Conservation (phyloP, 495 filamentous ascomycete species). For the Daldinia caldariorum region DNA sequence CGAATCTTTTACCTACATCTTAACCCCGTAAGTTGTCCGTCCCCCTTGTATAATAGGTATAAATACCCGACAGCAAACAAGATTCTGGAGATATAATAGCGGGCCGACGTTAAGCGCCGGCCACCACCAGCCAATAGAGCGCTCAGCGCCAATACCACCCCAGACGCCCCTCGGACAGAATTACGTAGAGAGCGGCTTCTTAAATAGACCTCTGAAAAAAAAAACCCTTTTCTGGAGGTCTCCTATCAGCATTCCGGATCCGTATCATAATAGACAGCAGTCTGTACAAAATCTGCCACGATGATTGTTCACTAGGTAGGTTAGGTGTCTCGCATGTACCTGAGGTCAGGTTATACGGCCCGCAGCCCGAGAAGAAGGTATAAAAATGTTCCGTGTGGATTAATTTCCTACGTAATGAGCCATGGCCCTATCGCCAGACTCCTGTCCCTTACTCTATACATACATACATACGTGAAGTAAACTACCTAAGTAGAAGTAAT, state of each 20-base stretch:
- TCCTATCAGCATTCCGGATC: constrained; percentile 8
- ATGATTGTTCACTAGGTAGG: neutral
- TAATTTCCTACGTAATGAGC: neutral
- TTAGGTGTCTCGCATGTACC: neutral
- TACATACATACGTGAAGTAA: neutral
- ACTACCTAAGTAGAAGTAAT: no score
- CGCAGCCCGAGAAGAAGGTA: neutral
- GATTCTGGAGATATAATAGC: constrained; percentile 3
- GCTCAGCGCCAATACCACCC: constrained; percentile 24
- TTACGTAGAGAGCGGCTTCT: constrained; percentile 11
- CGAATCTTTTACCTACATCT: neutral
- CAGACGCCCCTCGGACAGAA: constrained; percentile 21
- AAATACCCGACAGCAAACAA: constrained; percentile 22
- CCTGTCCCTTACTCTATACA: neutral
- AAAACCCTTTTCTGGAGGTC: constrained; percentile 19
- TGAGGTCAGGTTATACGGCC: neutral
- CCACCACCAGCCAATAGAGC: constrained; percentile 28
- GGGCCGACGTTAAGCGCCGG: constrained; percentile 25
- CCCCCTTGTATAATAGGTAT: neutral
- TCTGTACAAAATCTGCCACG: neutral
- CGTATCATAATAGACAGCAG: neutral
- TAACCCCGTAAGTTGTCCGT: neutral
- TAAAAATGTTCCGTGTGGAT: neutral
- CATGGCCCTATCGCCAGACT: neutral
- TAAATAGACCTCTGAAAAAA: constrained; percentile 37